These are phyloP conservation scores for Erysimum pusillum DNA, from an alignment of 441 rosid genomes.

Conservation along the genomic window DNA sequence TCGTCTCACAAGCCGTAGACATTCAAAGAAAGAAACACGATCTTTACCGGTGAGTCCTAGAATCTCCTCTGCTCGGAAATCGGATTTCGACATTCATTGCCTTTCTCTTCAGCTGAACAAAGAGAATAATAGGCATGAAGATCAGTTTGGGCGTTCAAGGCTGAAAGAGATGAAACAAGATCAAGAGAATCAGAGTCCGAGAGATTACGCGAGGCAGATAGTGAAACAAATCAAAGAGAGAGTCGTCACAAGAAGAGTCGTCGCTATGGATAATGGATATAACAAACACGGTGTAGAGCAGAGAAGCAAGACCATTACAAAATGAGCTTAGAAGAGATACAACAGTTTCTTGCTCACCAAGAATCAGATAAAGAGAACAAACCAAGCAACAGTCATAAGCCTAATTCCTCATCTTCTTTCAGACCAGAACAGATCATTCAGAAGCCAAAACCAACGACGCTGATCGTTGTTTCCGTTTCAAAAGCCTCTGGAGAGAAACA, in stretches of 20 bases:
- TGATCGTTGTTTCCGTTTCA: conserved; percentile 18
- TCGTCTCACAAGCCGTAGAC: conserved; percentile 42
- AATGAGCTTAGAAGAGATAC: conserved; percentile 56
- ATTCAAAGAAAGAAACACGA: conserved; percentile 50
- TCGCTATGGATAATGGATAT: conserved; percentile 78
- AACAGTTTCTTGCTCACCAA: conserved; percentile 58
- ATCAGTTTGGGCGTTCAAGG: conserved; percentile 51
- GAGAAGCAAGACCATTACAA: conserved; percentile 49
- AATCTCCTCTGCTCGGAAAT: conserved; percentile 72
- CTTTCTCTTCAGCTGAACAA: conserved; percentile 83
- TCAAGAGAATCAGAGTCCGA: conserved; percentile 62
- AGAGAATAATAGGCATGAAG: conserved; percentile 42
- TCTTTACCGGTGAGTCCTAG: conserved; percentile 90
- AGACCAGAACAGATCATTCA: conserved; percentile 40
- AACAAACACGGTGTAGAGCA: conserved; percentile 67
- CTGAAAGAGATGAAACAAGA: conserved; percentile 50
- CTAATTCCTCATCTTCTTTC: conserved; percentile 14
- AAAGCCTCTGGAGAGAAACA: conserved; percentile 42
- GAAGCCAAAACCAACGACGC: conserved; percentile 39
- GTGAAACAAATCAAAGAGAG: conserved; percentile 77
- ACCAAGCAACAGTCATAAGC: conserved; percentile 1
- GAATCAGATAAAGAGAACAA: conserved; percentile 59
- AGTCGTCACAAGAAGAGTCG: conserved; percentile 60
- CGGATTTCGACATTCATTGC: conserved; percentile 74
- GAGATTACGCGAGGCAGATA: conserved; percentile 67